Conservation (phyloP, 176 grass and related monocot genomes). For the Eragrostis nindensis region DNA sequence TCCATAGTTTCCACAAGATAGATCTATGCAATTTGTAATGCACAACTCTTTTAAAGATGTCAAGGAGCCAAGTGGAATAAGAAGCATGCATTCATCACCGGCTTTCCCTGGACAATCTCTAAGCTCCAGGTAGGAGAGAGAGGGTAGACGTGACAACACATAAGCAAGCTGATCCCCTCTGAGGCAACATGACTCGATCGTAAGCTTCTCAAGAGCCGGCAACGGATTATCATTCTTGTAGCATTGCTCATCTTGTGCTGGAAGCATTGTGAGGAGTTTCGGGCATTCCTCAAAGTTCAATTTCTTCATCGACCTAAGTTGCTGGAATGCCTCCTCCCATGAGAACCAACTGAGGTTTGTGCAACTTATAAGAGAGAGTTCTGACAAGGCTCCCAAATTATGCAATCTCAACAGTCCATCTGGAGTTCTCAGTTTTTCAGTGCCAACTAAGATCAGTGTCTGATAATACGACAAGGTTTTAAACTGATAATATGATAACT, state of each 20-base stretch:
- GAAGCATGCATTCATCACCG: slow-evolving; percentile 15
- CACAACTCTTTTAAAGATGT: slow-evolving; percentile 21
- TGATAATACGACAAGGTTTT: slow-evolving; percentile 25
- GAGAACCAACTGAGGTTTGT: slow-evolving; percentile 26
- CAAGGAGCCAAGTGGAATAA: slow-evolving; percentile 1
- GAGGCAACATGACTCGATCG: slow-evolving; percentile 23
- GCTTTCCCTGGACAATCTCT: slow-evolving; percentile 15
- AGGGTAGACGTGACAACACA: slow-evolving; percentile 32
- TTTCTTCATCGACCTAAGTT: slow-evolving; percentile 28
- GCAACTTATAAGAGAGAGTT: slow-evolving; percentile 6
- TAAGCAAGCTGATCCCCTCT: slow-evolving; percentile 17
- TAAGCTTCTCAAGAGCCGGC: slow-evolving; percentile 23
- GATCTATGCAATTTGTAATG: not conserved
- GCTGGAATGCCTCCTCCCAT: not conserved
- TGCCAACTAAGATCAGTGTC: slow-evolving; percentile 22
- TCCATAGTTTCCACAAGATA: slow-evolving; percentile 21
- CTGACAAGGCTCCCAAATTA: slow-evolving; percentile 25
- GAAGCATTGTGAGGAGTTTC: not conserved
- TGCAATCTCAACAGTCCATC: slow-evolving; percentile 15
- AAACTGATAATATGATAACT: slow-evolving; percentile 24
- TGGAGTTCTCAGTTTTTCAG: not conserved
- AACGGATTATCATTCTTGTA: not conserved
- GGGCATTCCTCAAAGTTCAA: slow-evolving; percentile 26
- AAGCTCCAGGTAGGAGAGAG: slow-evolving; percentile 15
- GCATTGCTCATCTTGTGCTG: slow-evolving; percentile 22